These are phyloP conservation scores for Musa itinerans DNA, from an alignment of 176 grass and related monocot species.

Conservation along the genomic window DNA sequence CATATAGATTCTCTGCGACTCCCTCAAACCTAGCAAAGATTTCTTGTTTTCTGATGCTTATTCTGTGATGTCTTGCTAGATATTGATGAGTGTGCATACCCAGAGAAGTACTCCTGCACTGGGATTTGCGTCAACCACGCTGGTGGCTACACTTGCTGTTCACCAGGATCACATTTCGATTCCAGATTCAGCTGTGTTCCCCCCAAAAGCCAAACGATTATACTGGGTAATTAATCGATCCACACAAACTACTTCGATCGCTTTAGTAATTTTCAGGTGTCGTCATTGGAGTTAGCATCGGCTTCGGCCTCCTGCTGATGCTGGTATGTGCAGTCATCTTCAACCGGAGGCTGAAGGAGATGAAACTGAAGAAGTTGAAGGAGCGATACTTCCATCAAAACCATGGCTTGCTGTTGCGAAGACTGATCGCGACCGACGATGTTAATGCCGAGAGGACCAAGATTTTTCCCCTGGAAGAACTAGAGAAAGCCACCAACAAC, in stretches of 20 bases:
- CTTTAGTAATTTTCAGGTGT: conserved; percentile 23
- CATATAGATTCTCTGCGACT: too few species aligned
- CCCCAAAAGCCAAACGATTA: too few species aligned
- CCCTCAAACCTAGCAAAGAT: too few species aligned
- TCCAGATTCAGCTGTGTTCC: too few species aligned
- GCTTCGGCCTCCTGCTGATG: conserved; percentile 20
- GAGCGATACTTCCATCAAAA: conserved; percentile 45
- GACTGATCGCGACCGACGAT: conserved; percentile 26
- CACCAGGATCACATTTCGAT: too few species aligned
- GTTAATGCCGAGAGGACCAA: conserved; percentile 44
- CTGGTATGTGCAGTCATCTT: conserved; percentile 23
- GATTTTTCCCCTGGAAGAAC: conserved; percentile 31
- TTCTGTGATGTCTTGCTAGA: too few species aligned
- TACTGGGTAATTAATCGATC: not conserved
- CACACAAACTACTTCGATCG: not conserved
- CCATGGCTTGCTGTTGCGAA: conserved; percentile 33
- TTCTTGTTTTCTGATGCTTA: too few species aligned
- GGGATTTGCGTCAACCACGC: too few species aligned
- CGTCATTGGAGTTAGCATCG: conserved; percentile 22
- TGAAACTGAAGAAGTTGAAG: conserved; percentile 11
- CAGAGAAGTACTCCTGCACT: too few species aligned
- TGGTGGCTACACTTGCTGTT: too few species aligned
- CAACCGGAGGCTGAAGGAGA: conserved; percentile 22
- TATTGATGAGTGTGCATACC: not conserved
- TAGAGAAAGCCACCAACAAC: conserved; percentile 44